phyloP scores from a whole-genome alignment of 2,329 filamentous ascomycete genomes.

The Dactylonectria estremocensis region DNA sequence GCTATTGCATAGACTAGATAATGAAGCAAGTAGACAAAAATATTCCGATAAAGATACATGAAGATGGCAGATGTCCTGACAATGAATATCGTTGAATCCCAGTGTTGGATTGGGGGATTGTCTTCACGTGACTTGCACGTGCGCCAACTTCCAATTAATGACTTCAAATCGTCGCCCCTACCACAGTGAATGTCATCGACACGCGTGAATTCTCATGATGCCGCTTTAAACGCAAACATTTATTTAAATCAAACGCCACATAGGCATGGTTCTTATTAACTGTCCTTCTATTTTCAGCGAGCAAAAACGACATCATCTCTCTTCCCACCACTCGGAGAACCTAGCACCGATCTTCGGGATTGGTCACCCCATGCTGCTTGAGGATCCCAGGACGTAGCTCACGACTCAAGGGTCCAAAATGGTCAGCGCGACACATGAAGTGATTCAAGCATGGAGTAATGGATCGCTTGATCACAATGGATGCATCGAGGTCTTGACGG shows the following conservation, averaged over 20 bases:
- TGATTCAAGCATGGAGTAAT: background rate
- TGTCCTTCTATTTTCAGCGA: background rate
- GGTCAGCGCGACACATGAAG: background rate
- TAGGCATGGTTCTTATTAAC: no score
- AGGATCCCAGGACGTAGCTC: background rate
- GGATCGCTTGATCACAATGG: background rate
- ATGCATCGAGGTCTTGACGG: background rate
- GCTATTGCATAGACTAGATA: conserved; percentile 67
- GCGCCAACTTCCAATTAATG: background rate
- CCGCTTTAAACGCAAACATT: conserved; percentile 5
- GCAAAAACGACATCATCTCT: background rate
- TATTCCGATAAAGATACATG: background rate
- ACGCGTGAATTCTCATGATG: background rate
- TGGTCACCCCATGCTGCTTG: background rate
- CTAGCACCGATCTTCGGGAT: background rate
- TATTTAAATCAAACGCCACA: background rate
- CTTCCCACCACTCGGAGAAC: background rate
- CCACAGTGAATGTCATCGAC: background rate
- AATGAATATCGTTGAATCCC: background rate
- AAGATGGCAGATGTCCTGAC: no score
- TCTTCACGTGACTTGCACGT: conserved; percentile 1
- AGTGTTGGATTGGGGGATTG: background rate
- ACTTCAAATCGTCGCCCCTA: background rate
- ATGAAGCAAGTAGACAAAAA: background rate
- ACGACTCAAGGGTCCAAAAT: conserved; percentile 5